These are phyloP conservation scores for Tremella fuciformis DNA, from an alignment of 768 basidiomycete genomes.

Conservation along the genomic window DNA sequence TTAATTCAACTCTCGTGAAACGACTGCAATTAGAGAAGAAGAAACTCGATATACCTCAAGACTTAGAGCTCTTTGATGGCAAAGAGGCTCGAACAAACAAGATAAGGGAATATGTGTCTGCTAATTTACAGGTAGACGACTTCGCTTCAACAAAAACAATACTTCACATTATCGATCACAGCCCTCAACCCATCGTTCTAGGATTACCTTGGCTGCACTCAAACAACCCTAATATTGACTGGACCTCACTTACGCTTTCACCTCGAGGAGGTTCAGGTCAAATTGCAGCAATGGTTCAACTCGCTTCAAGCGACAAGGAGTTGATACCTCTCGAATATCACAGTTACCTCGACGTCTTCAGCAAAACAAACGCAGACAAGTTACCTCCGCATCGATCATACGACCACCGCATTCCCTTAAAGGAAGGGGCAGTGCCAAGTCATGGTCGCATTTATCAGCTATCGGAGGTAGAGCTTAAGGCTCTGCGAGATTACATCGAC, in stretches of 20 bases:
- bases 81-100: too few species aligned
- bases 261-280: too few species aligned
- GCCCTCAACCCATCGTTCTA: background rate
- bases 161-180: background rate
- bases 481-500: slow-evolving; percentile 22
- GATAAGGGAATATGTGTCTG: too few species aligned
- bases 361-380: slow-evolving; percentile 14
- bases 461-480: slow-evolving; percentile 27
- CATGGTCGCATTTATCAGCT: slow-evolving; percentile 32
- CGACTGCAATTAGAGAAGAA: background rate
- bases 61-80: background rate
- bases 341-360: slow-evolving; percentile 24
- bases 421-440: slow-evolving; percentile 18
- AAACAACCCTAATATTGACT: background rate
- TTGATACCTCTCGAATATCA: slow-evolving; percentile 8
- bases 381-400: slow-evolving; percentile 24
- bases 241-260: too few species aligned
- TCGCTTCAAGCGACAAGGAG: too few species aligned
- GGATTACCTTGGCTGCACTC: background rate
- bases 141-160: background rate
- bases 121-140: background rate
- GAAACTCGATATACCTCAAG: background rate
- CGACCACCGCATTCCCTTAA: slow-evolving; percentile 32
- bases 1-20: background rate
- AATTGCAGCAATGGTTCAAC: background rate